Evolutionary conservation across 345 rosid genomes (phyloP).

Genomic region (Sonneratia caseolaris): DNA sequence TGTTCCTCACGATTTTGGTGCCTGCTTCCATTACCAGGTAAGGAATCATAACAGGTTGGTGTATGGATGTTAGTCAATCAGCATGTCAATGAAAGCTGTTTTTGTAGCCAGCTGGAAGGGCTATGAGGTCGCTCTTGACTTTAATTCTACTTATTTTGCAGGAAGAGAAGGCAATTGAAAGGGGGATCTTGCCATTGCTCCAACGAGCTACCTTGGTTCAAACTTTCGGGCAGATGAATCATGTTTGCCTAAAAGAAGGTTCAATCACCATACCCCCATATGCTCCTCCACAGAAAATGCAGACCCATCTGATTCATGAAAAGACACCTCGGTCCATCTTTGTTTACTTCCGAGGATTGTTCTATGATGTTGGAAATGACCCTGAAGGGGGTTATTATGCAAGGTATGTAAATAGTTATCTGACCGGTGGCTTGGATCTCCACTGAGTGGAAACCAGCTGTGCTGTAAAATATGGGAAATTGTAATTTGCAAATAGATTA

Average conservation of each 20-base stretch:
- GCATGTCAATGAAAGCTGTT: neutral
- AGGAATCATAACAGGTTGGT: slow-evolving; percentile 2
- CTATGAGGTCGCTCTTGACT: neutral
- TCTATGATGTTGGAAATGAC: slow-evolving; percentile 93
- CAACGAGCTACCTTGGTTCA: slow-evolving; percentile 95
- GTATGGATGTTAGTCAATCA: neutral
- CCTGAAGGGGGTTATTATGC: slow-evolving; percentile 99
- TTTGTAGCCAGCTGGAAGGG: neutral
- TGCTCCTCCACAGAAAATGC: slow-evolving; percentile 99
- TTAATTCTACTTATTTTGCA: slow-evolving; percentile 14
- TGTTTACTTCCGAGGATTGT: slow-evolving; percentile 92
- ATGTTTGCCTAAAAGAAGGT: slow-evolving; percentile 90
- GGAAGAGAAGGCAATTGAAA: slow-evolving; percentile 97
- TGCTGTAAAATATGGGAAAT: too few relatives aligned
- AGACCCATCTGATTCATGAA: slow-evolving; percentile 68
- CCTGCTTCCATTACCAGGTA: slow-evolving; percentile 97
- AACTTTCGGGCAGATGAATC: slow-evolving; percentile 94
- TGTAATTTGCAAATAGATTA: too few relatives aligned
- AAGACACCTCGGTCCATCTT: slow-evolving; percentile 90
- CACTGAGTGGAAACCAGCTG: neutral
- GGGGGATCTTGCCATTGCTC: slow-evolving; percentile 84
- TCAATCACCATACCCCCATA: slow-evolving; percentile 96
- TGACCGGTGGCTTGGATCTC: neutral
- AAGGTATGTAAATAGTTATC: slow-evolving; percentile 34
- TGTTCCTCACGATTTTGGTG: slow-evolving; percentile 96